A percentile compares a stretch with the other conserved stretches of the same genome.
phyloP scores from a whole-genome alignment of 176 grass and related monocot species.

The Elaeis guineensis region DNA sequence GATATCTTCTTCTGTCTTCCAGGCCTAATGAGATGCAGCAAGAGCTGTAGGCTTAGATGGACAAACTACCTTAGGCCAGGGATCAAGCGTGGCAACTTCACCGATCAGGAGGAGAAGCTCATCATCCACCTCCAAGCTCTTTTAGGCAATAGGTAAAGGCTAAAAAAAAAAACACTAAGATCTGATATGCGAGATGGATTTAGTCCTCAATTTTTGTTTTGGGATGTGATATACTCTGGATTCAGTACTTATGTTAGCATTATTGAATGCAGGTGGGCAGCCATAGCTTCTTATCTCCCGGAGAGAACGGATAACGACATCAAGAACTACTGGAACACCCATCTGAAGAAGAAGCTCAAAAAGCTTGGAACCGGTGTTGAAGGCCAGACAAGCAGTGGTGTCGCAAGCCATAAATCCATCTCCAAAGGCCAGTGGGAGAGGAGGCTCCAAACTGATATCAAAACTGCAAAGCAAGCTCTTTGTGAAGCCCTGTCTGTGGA shows the following conservation, averaged over 20 bases:
- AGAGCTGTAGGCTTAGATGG: slow-evolving; percentile 19
- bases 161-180: too few relatives aligned
- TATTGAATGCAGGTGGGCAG: slow-evolving; percentile 47
- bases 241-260: too few relatives aligned
- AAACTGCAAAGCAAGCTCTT: slow-evolving; percentile 60
- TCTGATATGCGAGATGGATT: too few relatives aligned
- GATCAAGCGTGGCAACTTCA: slow-evolving; percentile 1
- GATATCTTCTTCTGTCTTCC: neutral
- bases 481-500: slow-evolving; percentile 45
- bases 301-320: slow-evolving; percentile 98
- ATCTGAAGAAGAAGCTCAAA: slow-evolving; percentile 72
- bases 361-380: neutral
- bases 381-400: slow-evolving; percentile 7
- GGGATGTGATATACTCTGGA: too few relatives aligned
- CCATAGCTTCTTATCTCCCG: slow-evolving; percentile 87
- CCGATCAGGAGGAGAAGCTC: slow-evolving; percentile 13
- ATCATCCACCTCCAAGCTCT: slow-evolving; percentile 15
- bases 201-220: too few relatives aligned
- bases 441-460: slow-evolving; percentile 69
- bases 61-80: slow-evolving; percentile 9
- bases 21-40: slow-evolving; percentile 21
- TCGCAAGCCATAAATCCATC: slow-evolving; percentile 25
- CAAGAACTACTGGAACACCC: slow-evolving; percentile 99
- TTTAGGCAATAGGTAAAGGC: neutral
- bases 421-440: slow-evolving; percentile 83